Conservation (phyloP, 192 early-diverging fungal genomes). For the Phycomyces blakesleeanus region DNA sequence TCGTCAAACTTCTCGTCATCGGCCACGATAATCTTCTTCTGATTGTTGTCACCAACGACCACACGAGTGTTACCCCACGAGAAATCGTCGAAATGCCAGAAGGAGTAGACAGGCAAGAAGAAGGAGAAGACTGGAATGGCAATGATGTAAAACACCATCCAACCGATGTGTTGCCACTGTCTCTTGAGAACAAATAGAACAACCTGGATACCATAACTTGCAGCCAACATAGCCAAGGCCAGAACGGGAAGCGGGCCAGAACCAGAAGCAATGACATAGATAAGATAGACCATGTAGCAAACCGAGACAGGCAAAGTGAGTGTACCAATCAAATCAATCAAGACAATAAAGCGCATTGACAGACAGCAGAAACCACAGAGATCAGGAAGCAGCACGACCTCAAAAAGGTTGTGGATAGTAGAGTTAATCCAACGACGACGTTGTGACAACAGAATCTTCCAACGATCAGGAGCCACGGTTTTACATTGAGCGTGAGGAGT, state of each 20-base stretch:
- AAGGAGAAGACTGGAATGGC: constrained; percentile 88
- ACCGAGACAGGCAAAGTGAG: constrained; percentile 77
- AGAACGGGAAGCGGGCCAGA: constrained; percentile 70
- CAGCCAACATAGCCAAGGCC: constrained; percentile 75
- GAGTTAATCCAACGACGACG: constrained; percentile 99
- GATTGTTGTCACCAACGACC: constrained; percentile 65
- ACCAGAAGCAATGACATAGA: constrained; percentile 63
- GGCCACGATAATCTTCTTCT: constrained; percentile 55
- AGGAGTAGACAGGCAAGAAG: constrained; percentile 90
- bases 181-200: constrained; percentile 77
- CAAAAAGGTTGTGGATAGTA: constrained; percentile 93
- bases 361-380: constrained; percentile 97
- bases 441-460: constrained; percentile 88
- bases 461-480: constrained; percentile 90
- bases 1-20: constrained; percentile 86
- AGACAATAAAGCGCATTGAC: constrained; percentile 96
- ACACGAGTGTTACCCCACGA: constrained; percentile 96
- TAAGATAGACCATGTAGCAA: constrained; percentile 73
- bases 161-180: constrained; percentile 80
- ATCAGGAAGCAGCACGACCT: constrained; percentile 79
- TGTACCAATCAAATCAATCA: constrained; percentile 86
- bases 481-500: constrained; percentile 85
- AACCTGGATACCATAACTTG: constrained; percentile 86
- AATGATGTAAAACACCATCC: constrained; percentile 86
- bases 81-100: constrained; percentile 99